A percentile compares a stretch with the other conserved stretches of the same genome.
phyloP scores from a whole-genome alignment of 2,329 filamentous ascomycete species.

The Alternaria solani region DNA sequence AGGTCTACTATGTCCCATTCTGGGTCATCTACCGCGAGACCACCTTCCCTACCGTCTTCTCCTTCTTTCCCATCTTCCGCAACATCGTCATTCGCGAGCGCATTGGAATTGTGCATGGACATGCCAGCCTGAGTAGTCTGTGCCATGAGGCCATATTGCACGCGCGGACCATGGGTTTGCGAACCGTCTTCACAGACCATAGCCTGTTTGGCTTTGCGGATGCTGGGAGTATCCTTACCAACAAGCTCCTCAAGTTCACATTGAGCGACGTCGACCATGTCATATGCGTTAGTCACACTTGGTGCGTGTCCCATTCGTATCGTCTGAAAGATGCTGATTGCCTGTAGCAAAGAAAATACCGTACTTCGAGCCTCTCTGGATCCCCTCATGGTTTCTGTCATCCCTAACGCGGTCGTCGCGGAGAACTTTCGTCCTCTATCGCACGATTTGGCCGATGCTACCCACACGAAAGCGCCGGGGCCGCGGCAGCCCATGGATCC shows the following conservation, averaged over 20 bases:
- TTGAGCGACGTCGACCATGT: conserved; percentile 97
- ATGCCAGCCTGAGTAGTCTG: conserved; percentile 89
- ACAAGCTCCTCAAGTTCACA: conserved; percentile 95
- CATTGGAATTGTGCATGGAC: conserved; percentile 98
- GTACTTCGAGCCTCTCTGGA: conserved; percentile 93
- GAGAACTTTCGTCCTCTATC: conserved; percentile 87
- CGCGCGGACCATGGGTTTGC: conserved; percentile 92
- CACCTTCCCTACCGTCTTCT: conserved; percentile 96
- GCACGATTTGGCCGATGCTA: conserved; percentile 37
- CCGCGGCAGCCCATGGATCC: conserved; percentile 76
- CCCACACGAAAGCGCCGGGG: conserved; percentile 53
- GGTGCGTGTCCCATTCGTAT: conserved; percentile 61
- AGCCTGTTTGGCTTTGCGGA: conserved; percentile 98
- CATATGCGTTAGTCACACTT: conserved; percentile 98
- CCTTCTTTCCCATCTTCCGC: conserved; percentile 96
- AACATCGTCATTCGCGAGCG: conserved; percentile 94
- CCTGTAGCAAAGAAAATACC: conserved; percentile 89
- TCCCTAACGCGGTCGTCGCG: conserved; percentile 95
- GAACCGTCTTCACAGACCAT: conserved; percentile 97
- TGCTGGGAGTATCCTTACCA: conserved; percentile 92
- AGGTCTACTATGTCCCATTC: conserved; percentile 98
- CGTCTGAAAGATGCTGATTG: conserved; percentile 15
- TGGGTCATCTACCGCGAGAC: conserved; percentile 93
- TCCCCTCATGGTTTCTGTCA: conserved; percentile 95
- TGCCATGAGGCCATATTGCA: conserved; percentile 96